A percentile compares a stretch with the other conserved stretches of the same genome.
These are phyloP conservation scores for Dendryphion nanum DNA, from an alignment of 2,329 filamentous ascomycete genomes.

Conservation along the genomic window DNA sequence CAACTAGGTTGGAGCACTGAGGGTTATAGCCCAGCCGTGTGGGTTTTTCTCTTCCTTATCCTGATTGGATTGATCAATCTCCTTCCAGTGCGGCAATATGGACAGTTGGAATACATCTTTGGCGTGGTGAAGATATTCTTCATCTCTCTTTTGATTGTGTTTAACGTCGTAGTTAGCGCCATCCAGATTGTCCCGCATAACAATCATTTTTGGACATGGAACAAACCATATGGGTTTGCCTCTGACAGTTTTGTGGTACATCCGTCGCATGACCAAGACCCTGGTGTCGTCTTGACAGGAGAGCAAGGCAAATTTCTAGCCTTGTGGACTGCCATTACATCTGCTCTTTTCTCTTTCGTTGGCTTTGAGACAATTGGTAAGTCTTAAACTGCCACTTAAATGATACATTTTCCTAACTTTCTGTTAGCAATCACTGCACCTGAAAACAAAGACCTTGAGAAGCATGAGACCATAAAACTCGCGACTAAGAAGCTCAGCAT, in stretches of 20 bases:
- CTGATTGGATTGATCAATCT: slow-evolving; percentile 78
- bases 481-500: slow-evolving; percentile 45
- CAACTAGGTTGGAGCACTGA: slow-evolving; percentile 74
- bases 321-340: slow-evolving; percentile 44
- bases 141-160: slow-evolving; percentile 41
- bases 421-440: slow-evolving; percentile 43
- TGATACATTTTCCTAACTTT: too few relatives aligned
- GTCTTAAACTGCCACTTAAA: not conserved
- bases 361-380: slow-evolving; percentile 42
- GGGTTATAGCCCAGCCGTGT: slow-evolving; percentile 48
- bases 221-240: slow-evolving; percentile 32
- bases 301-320: slow-evolving; percentile 32
- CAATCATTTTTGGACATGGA: slow-evolving; percentile 34
- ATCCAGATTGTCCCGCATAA: slow-evolving; percentile 21
- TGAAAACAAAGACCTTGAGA: slow-evolving; percentile 43
- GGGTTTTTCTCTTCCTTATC: slow-evolving; percentile 76
- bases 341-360: slow-evolving; percentile 45
- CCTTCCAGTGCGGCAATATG: slow-evolving; percentile 82
- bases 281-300: slow-evolving; percentile 27
- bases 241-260: slow-evolving; percentile 26
- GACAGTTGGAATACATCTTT: slow-evolving; percentile 83
- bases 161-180: slow-evolving; percentile 43
- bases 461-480: slow-evolving; percentile 46
- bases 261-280: slow-evolving; percentile 15
- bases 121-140: slow-evolving; percentile 75